Conservation (phyloP, 2,329 filamentous ascomycete genomes). For the Emmonsiellopsis sp. region DNA sequence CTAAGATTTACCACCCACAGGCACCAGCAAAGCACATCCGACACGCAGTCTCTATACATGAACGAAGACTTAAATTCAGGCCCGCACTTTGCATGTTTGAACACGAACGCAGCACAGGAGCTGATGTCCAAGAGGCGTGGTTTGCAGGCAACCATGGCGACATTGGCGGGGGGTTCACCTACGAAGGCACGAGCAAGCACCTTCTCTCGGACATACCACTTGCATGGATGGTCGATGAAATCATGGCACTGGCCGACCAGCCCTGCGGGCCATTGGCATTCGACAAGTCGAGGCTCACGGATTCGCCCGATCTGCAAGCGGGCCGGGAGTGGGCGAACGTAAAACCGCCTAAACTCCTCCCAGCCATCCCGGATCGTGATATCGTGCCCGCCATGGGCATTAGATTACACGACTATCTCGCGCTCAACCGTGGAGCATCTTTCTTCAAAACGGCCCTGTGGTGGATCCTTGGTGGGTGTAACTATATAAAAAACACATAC, state of each 20-base stretch:
- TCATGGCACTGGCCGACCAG: slow-evolving; percentile 17
- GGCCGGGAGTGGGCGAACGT: slow-evolving; percentile 1
- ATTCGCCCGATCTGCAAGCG: slow-evolving; percentile 6
- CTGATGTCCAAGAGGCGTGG: slow-evolving; percentile 44
- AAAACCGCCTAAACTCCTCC: neutral
- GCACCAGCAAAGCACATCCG: slow-evolving; percentile 22
- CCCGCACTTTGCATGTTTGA: slow-evolving; percentile 26
- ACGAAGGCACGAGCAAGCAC: slow-evolving; percentile 15
- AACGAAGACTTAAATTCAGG: slow-evolving; percentile 46
- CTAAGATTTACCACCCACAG: too few species aligned
- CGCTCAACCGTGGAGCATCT: slow-evolving; percentile 19
- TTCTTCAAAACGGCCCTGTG: slow-evolving; percentile 20
- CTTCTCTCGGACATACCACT: slow-evolving; percentile 40
- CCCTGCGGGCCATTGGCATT: slow-evolving; percentile 16
- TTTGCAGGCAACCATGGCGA: slow-evolving; percentile 45
- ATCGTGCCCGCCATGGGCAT: slow-evolving; percentile 7
- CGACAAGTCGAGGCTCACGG: slow-evolving; percentile 8
- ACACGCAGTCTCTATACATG: slow-evolving; percentile 44
- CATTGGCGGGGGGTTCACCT: slow-evolving; percentile 43
- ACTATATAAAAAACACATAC: neutral
- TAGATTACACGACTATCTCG: slow-evolving; percentile 24
- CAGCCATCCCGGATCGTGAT: slow-evolving; percentile 8
- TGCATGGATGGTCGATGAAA: slow-evolving; percentile 43
- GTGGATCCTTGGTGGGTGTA: slow-evolving; percentile 22
- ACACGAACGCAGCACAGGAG: neutral